A percentile compares a stretch with the other conserved stretches of the same genome.
These are phyloP conservation scores for Gypsophila paniculata DNA, from an alignment of 179 eudicot genomes.

Conservation along the genomic window DNA sequence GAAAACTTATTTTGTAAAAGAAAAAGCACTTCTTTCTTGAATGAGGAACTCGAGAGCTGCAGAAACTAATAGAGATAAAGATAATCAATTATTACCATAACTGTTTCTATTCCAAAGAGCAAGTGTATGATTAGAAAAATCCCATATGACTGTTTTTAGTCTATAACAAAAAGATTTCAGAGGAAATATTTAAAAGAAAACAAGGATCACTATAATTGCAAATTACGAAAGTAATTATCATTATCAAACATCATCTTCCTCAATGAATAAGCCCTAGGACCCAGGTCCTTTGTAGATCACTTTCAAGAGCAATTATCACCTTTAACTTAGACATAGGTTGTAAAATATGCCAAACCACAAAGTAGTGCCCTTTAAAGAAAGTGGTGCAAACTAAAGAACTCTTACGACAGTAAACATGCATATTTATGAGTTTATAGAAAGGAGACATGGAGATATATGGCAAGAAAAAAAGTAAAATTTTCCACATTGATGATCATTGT, in stretches of 20 bases:
- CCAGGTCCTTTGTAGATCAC: not conserved
- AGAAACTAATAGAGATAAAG: too few species aligned
- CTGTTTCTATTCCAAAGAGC: too few species aligned
- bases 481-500: not conserved
- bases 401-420: not conserved
- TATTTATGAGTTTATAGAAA: not conserved
- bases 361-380: not conserved
- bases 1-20: not conserved
- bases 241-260: not conserved
- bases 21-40: not conserved
- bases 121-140: too few species aligned
- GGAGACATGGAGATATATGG: not conserved
- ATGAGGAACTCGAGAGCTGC: too few species aligned
- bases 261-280: not conserved
- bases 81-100: too few species aligned
- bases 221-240: not conserved
- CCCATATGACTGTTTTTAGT: too few species aligned
- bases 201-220: not conserved
- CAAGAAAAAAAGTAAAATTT: not conserved
- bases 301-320: not conserved
- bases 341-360: not conserved
- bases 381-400: not conserved
- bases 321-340: not conserved
- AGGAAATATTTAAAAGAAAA: not conserved
- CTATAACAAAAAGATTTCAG: not conserved